Conservation (phyloP, 345 rosid genomes). For the Murraya koenigii region DNA sequence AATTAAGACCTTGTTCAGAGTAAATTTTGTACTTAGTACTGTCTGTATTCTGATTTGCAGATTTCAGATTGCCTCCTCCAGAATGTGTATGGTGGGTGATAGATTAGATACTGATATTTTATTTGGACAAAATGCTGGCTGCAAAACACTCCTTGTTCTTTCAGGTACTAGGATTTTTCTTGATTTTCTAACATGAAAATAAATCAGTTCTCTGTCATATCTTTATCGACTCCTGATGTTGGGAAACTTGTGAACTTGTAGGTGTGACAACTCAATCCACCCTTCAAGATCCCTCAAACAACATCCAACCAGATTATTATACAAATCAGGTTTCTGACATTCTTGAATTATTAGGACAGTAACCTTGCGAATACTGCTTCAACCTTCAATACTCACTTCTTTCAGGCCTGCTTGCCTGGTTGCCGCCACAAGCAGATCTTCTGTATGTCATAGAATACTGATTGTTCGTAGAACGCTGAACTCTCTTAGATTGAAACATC, state of each 20-base stretch:
- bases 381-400: neutral
- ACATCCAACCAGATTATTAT: conserved; percentile 73
- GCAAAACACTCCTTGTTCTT: conserved; percentile 91
- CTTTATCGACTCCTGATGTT: neutral
- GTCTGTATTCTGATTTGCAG: conserved; percentile 31
- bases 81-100: conserved; percentile 98
- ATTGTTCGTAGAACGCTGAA: neutral
- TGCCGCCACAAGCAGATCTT: too few relatives aligned
- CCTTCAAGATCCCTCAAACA: conserved; percentile 54
- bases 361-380: neutral
- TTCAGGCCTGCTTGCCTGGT: neutral
- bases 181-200: neutral
- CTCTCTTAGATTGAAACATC: too few relatives aligned
- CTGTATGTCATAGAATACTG: neutral
- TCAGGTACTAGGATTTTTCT: conserved; percentile 42
- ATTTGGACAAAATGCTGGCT: conserved; percentile 80
- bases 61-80: conserved; percentile 54
- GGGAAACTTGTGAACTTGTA: conserved; percentile 23
- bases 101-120: conserved; percentile 86
- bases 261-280: conserved; percentile 64
- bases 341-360: conserved; percentile 39
- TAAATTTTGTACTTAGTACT: neutral
- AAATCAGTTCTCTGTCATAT: neutral
- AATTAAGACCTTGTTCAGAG: neutral
- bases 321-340: conserved; percentile 61